Evolutionary conservation across 768 basidiomycete genomes (phyloP).

Genomic region (Naganishia friedmannii): DNA sequence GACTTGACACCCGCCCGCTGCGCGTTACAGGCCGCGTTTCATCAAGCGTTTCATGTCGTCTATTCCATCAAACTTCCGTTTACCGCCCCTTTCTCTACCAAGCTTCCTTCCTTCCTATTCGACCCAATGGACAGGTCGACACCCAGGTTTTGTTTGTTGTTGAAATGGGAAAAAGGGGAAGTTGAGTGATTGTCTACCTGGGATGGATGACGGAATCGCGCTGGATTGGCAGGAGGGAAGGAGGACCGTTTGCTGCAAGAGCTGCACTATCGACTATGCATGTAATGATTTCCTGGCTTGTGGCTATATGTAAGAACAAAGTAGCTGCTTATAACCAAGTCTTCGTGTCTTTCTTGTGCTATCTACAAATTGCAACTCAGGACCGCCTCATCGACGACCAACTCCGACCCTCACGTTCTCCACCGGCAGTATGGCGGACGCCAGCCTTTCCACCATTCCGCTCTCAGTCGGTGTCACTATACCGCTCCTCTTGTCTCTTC

Average conservation of each 20-base stretch:
- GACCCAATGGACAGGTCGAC: background rate
- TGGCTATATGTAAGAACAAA: too few relatives aligned
- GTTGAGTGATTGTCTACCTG: background rate
- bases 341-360: too few relatives aligned
- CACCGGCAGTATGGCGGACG: background rate
- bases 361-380: background rate
- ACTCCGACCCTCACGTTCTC: background rate
- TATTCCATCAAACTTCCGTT: background rate
- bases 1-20: background rate
- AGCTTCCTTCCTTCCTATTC: background rate
- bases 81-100: background rate
- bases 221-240: too few relatives aligned
- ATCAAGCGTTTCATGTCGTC: background rate
- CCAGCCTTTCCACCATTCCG: background rate
- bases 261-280: too few relatives aligned
- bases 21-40: background rate
- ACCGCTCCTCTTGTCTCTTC: background rate
- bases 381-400: background rate
- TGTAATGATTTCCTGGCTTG: too few relatives aligned
- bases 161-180: background rate
- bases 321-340: too few relatives aligned
- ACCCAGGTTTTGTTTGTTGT: background rate
- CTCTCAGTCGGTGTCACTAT: background rate
- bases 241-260: too few relatives aligned
- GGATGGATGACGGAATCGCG: background rate